Percentiles rank a stretch among this genome's conserved stretches.
Evolutionary conservation across 2,329 filamentous ascomycete genomes (phyloP).

Genomic region (Pyrenophora teres): DNA sequence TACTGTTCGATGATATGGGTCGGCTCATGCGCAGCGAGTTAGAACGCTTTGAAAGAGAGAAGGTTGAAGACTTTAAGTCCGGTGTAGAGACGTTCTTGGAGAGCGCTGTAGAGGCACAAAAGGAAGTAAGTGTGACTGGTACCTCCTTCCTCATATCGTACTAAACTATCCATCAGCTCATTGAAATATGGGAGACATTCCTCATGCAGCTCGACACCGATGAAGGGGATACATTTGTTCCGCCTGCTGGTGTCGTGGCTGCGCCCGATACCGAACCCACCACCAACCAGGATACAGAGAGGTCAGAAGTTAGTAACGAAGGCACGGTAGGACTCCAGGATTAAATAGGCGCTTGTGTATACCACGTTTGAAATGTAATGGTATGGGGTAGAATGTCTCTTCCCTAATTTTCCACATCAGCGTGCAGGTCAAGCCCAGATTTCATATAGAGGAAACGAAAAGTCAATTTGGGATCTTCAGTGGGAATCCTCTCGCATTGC

Average conservation of each 20-base stretch:
- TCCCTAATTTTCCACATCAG: too few species aligned
- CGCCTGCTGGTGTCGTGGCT: slow-evolving; percentile 46
- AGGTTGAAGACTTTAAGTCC: slow-evolving; percentile 98
- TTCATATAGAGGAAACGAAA: too few species aligned
- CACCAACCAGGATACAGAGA: slow-evolving; percentile 13
- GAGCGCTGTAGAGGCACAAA: slow-evolving; percentile 95
- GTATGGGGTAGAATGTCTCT: too few species aligned
- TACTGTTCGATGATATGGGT: slow-evolving; percentile 98
- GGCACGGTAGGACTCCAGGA: background rate
- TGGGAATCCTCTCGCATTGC: too few species aligned
- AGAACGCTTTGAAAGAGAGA: slow-evolving; percentile 93
- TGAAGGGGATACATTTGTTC: slow-evolving; percentile 63
- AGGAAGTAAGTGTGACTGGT: slow-evolving; percentile 70
- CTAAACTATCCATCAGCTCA: slow-evolving; percentile 55
- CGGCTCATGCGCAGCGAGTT: slow-evolving; percentile 87
- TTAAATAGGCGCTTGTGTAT: background rate
- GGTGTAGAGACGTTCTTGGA: slow-evolving; percentile 97
- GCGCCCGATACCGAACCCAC: slow-evolving; percentile 25
- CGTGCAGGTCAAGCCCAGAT: too few species aligned
- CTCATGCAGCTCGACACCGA: slow-evolving; percentile 93
- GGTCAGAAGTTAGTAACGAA: slow-evolving; percentile 1
- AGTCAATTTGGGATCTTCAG: too few species aligned
- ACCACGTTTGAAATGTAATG: background rate
- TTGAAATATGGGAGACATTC: slow-evolving; percentile 98
- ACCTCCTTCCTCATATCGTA: background rate